Percentiles rank a stretch among this genome's conserved stretches.
These are phyloP conservation scores for Ceratocystis huliohia DNA, from an alignment of 2,329 filamentous ascomycete species.

Conservation along the genomic window DNA sequence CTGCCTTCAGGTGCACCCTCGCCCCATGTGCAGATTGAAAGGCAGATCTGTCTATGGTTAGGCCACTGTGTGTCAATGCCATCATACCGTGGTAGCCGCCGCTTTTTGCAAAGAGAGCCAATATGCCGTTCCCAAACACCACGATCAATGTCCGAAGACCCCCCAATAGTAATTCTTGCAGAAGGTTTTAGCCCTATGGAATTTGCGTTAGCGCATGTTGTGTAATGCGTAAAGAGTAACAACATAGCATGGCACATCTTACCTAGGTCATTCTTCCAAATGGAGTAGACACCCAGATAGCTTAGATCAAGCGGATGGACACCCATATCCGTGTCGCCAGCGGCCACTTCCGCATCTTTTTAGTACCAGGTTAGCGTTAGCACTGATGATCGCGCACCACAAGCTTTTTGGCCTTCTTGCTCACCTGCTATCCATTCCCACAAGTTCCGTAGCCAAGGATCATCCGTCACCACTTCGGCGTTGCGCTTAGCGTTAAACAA, in stretches of 20 bases:
- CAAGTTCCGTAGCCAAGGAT: constrained; percentile 62
- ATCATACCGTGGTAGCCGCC: constrained; percentile 49
- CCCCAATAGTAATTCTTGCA: constrained; percentile 36
- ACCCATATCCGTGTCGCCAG: constrained; percentile 57
- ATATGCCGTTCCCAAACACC: constrained; percentile 49
- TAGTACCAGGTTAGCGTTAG: constrained; percentile 11
- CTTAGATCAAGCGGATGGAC: constrained; percentile 56
- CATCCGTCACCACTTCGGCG: constrained; percentile 52
- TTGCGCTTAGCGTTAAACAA: constrained; percentile 54
- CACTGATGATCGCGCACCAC: no score
- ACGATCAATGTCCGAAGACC: constrained; percentile 34
- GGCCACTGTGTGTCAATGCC: constrained; percentile 52
- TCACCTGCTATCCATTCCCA: constrained; percentile 63
- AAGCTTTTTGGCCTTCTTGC: constrained; percentile 23
- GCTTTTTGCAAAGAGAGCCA: constrained; percentile 49
- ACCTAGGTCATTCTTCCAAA: constrained; percentile 62
- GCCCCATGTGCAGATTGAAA: constrained; percentile 65
- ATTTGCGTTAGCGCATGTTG: not conserved
- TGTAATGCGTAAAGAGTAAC: not conserved
- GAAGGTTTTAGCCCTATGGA: constrained; percentile 36
- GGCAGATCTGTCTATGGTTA: constrained; percentile 59
- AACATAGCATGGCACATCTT: constrained; percentile 17
- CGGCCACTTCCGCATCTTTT: constrained; percentile 49
- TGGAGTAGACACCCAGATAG: constrained; percentile 58
- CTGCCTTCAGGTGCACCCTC: constrained; percentile 29